Conservation (phyloP, 495 filamentous ascomycete genomes). For the Amphirosellinia nigrospora region DNA sequence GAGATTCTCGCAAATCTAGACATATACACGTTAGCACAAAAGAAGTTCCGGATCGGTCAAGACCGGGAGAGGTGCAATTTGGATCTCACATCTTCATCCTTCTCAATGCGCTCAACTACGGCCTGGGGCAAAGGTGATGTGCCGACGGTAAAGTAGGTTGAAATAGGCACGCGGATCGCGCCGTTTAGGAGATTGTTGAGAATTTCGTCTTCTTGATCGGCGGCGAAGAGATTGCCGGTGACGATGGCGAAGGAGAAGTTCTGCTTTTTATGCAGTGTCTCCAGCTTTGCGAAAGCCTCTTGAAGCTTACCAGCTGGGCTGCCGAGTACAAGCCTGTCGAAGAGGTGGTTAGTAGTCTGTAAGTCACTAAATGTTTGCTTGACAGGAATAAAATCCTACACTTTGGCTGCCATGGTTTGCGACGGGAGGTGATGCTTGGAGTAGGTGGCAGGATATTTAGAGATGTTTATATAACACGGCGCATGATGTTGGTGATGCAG, state of each 20-base stretch:
- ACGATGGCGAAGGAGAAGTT: conserved; percentile 83
- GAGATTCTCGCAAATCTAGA: conserved; percentile 80
- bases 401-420: conserved; percentile 67
- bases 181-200: conserved; percentile 71
- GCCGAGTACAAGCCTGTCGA: conserved; percentile 78
- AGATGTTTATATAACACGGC: too few species aligned
- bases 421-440: conserved; percentile 3
- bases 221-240: conserved; percentile 79
- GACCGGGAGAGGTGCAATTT: conserved; percentile 1
- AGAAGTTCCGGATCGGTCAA: neutral
- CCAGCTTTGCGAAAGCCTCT: conserved; percentile 76
- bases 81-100: conserved; percentile 63
- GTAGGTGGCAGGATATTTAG: neutral
- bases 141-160: conserved; percentile 88
- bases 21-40: conserved; percentile 9
- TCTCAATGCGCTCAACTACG: conserved; percentile 74
- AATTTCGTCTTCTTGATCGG: conserved; percentile 60
- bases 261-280: conserved; percentile 81
- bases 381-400: conserved; percentile 56
- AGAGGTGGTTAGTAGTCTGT: conserved; percentile 40
- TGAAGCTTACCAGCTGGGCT: conserved; percentile 75
- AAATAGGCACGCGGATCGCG: conserved; percentile 71
- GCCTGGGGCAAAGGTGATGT: conserved; percentile 66
- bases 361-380: neutral
- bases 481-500: conserved; percentile 9